These are phyloP conservation scores for Cenococcum geophilum DNA, from an alignment of 495 filamentous ascomycete genomes.

Conservation along the genomic window DNA sequence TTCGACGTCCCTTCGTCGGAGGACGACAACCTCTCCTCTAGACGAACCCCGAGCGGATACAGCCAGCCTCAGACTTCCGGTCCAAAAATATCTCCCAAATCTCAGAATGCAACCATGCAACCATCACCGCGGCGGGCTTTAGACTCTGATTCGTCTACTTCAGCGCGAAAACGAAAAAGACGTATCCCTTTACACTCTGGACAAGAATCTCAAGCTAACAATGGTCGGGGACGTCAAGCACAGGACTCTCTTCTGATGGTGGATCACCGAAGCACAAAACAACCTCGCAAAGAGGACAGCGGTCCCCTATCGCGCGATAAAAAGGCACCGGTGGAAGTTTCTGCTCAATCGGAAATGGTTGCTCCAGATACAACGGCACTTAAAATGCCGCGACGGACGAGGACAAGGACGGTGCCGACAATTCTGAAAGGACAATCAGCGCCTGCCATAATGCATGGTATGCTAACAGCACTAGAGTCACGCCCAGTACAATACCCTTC, in stretches of 20 bases:
- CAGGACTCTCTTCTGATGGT: not conserved
- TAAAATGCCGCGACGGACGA: slow-evolving; percentile 24
- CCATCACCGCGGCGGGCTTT: slow-evolving; percentile 2
- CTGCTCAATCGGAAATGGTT: not conserved
- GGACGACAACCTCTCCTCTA: slow-evolving; percentile 8
- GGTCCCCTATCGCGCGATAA: slow-evolving; percentile 1
- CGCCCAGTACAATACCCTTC: slow-evolving; percentile 19
- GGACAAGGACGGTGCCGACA: slow-evolving; percentile 11
- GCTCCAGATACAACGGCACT: not conserved
- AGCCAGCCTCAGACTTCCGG: slow-evolving; percentile 7
- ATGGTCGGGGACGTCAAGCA: not conserved
- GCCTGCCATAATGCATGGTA: slow-evolving; percentile 31
- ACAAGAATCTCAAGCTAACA: not conserved
- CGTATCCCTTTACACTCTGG: not conserved
- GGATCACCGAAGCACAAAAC: slow-evolving; percentile 16
- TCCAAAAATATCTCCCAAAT: not conserved
- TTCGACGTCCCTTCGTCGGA: slow-evolving; percentile 29
- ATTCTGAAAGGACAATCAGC: slow-evolving; percentile 30
- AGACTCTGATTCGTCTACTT: slow-evolving; percentile 23
- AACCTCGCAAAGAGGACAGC: slow-evolving; percentile 13
- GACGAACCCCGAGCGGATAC: slow-evolving; percentile 1
- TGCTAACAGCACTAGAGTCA: slow-evolving; percentile 23
- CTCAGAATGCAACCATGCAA: not conserved
- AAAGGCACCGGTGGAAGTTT: not conserved
- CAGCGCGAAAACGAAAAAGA: slow-evolving; percentile 25